Evolutionary conservation across 1,284 basidiomycete species (phyloP), one percentile per base, ranked within the genome.

Genomic region (Anthracocystis panici-leucophaei): DNA sequence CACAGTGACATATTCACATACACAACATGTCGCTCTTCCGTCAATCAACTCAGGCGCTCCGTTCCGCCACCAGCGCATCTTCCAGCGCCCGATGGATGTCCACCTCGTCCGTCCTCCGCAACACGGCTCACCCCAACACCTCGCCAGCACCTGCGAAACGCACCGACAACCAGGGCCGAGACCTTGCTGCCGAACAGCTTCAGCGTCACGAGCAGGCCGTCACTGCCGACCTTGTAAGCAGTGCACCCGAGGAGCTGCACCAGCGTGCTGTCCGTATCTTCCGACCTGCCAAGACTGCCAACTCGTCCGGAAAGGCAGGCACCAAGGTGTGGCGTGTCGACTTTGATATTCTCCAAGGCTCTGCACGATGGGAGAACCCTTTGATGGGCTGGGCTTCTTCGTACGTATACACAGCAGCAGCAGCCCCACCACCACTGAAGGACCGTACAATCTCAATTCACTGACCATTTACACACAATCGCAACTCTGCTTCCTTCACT

Each of bases 361-460:
- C 90, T 35, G 95, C 93, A 14, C 89, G 96, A 68, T 99, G 96
- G 96, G 95, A 97, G 89, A 98, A 98, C 85, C 94, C 94, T n/a
- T 87, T 99, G 80, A 99, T 99, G 93, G 96, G 96, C 61, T 99
- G 91, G 90, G 95, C 95, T 0, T 77, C 73, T 60, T 80, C 78
- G 73, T 79, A 69, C 38, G 78, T 80, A 57, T 27, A n/a, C 38
- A 48, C 42, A 21, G 20, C 48, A n/a, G n/a, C n/a, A n/a, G n/a
- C n/a, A n/a, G n/a, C n/a, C n/a, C 2, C 27, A 21, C 21, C 18
- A 8, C 9, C 8, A 31, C 20, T 40, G 18, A 27, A 21, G 5
- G 1, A 11, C 35, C 31, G 10, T n/a, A 14, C 18, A 11, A 27
- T 29, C 27, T 29, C 10, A 9, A 10, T 9, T 35, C 20, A 42